phyloP scores from a whole-genome alignment of 2,329 filamentous ascomycete species.

The Grosmannia huntii region DNA sequence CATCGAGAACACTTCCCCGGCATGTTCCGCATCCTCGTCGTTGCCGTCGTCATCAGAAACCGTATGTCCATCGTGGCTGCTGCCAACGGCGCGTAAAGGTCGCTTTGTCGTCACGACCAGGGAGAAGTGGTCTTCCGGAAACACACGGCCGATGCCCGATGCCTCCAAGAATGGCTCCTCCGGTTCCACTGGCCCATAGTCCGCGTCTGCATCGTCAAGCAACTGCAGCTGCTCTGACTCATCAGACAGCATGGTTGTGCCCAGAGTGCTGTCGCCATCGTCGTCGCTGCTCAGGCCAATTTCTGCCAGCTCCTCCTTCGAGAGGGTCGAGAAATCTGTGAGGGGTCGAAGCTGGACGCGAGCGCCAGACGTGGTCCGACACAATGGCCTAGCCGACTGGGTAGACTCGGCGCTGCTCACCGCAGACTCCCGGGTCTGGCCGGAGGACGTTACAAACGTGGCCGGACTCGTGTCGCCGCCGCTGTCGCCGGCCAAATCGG shows the following conservation, averaged over 20 bases:
- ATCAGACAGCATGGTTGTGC: not conserved
- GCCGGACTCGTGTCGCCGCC: constrained; percentile 31
- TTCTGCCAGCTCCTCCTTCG: constrained; percentile 7
- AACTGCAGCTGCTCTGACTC: constrained; percentile 15
- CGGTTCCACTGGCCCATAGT: constrained; percentile 11
- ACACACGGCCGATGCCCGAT: constrained; percentile 45
- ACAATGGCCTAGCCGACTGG: constrained; percentile 15
- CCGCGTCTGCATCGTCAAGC: constrained; percentile 10
- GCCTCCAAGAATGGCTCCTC: constrained; percentile 43
- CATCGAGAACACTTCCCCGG: constrained; percentile 14
- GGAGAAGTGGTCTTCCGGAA: constrained; percentile 52
- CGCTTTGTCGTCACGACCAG: constrained; percentile 40
- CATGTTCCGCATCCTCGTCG: not conserved
- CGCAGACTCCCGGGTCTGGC: constrained; percentile 20
- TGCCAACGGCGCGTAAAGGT: constrained; percentile 17
- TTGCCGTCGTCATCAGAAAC: not conserved
- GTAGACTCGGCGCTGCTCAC: constrained; percentile 8
- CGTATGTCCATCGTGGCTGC: not conserved
- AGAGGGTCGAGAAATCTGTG: constrained; percentile 21
- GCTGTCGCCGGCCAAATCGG: constrained; percentile 58
- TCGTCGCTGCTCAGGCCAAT: not conserved
- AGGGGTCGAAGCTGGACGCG: constrained; percentile 35
- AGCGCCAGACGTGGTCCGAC: constrained; percentile 38
- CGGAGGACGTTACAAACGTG: constrained; percentile 35
- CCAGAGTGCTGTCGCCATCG: not conserved